These are phyloP conservation scores for sweet orange (Citrus sinensis) DNA, from an alignment of 345 rosid species.

Conservation along the genomic window DVS_A1.0 CM039165.1:35253501-35254000, in stretches of 20 bases:
- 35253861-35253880: too few relatives aligned
- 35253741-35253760: rapidly evolving
- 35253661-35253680: too few relatives aligned
- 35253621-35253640: too few relatives aligned
- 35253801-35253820: too few relatives aligned
- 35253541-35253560: too few relatives aligned
- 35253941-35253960: not conserved
- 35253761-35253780: rapidly evolving
- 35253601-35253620: too few relatives aligned
- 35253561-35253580: rapidly evolving
- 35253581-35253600: rapidly evolving
- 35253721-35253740: rapidly evolving
- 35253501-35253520: not conserved
- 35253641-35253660: too few relatives aligned
- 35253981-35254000: too few relatives aligned
- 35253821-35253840: rapidly evolving
- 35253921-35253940: not conserved
- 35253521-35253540: too few relatives aligned
- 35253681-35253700: rapidly evolving
- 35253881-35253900: not conserved
- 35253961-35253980: not conserved
- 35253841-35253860: too few relatives aligned
- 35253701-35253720: too few relatives aligned
- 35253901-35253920: not conserved
- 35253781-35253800: too few relatives aligned